phyloP scores from a whole-genome alignment of 306 rosid species.

The Mimosa bimucronata region DNA sequence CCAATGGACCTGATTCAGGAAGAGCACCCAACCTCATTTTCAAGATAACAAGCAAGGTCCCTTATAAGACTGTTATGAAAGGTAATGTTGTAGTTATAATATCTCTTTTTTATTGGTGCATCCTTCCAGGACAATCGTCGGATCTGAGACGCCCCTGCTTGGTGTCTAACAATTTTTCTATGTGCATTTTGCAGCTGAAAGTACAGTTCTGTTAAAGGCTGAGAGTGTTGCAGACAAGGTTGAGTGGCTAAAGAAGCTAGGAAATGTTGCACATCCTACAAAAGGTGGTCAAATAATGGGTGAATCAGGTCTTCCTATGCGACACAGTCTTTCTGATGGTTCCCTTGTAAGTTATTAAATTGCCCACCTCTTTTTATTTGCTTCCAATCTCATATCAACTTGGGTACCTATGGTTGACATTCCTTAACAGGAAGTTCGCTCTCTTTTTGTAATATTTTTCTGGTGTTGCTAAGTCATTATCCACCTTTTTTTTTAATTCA shows the following conservation, averaged over 20 bases:
- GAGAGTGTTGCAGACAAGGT: constrained; percentile 59
- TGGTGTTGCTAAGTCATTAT: not conserved
- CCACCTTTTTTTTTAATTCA: not conserved
- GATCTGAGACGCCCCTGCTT: constrained; percentile 32
- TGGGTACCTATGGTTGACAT: not conserved
- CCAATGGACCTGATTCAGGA: constrained; percentile 60
- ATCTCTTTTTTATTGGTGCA: not conserved
- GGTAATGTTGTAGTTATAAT: constrained; percentile 28
- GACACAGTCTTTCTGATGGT: constrained; percentile 67
- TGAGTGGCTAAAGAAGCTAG: constrained; percentile 63
- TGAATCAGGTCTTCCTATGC: constrained; percentile 51
- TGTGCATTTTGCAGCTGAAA: constrained; percentile 57
- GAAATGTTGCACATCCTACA: constrained; percentile 44
- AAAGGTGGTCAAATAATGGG: constrained; percentile 54
- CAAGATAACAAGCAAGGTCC: constrained; percentile 60
- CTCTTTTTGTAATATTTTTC: too few relatives aligned
- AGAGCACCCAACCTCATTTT: constrained; percentile 53
- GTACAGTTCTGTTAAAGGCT: constrained; percentile 61
- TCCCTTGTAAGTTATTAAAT: constrained; percentile 49
- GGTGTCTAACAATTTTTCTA: constrained; percentile 18
- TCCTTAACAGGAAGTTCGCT: not conserved
- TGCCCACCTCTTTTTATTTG: constrained; percentile 16
- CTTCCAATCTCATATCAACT: not conserved
- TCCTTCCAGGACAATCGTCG: constrained; percentile 20
- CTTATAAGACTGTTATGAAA: constrained; percentile 63